phyloP scores from a whole-genome alignment of 371 early-diverging fungal species.

The Mortierella sp. region DNA sequence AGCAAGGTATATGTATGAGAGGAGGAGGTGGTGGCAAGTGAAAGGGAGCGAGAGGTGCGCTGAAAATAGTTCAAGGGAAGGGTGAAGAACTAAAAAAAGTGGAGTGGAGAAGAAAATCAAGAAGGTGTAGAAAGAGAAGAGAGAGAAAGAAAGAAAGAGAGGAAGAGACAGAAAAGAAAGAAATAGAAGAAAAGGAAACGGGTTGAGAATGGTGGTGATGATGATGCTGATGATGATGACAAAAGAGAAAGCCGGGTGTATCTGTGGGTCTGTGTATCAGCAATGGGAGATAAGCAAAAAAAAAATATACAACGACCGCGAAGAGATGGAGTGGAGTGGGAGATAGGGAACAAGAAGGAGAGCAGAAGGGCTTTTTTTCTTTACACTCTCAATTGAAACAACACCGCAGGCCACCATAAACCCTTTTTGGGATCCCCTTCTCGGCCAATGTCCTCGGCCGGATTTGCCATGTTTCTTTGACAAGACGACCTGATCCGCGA shows the following conservation, averaged over 20 bases:
- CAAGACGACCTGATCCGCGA: neutral
- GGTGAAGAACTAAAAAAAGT: neutral
- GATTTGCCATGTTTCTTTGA: neutral
- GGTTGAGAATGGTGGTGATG: neutral
- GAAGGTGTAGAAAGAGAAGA: neutral
- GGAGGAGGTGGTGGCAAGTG: neutral
- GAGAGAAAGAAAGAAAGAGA: neutral
- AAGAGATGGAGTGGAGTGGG: too few species aligned
- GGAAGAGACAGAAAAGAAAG: neutral
- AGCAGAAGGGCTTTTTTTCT: neutral
- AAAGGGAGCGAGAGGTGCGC: neutral
- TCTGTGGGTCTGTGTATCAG: neutral
- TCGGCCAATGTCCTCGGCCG: constrained; percentile 1
- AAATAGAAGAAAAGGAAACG: neutral
- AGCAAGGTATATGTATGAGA: neutral
- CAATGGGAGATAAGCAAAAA: neutral
- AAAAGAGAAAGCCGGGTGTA: too few species aligned
- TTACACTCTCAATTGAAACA: neutral
- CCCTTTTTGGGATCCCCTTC: neutral
- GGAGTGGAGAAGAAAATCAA: constrained; percentile 2
- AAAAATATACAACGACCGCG: too few species aligned
- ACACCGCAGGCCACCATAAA: neutral
- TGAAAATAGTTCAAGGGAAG: neutral
- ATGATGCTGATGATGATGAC: too few species aligned
- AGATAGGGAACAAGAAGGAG: too few species aligned